Conservation (phyloP, 1,139 yeast genomes). For the Kodamaea suecica region DNA sequence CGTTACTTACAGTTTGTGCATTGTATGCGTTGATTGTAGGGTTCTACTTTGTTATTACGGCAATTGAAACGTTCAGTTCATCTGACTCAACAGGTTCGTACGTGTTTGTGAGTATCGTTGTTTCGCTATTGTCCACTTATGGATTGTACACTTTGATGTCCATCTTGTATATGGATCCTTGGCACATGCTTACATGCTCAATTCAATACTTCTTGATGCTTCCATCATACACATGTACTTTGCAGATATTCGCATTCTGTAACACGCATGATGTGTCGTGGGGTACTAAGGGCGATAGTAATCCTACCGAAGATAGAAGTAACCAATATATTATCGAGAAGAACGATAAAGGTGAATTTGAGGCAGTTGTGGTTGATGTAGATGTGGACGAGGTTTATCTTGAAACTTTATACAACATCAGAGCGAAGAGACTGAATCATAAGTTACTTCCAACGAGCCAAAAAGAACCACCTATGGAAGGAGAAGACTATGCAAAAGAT, state of each 20-base stretch:
- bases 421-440: constrained; percentile 65
- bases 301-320: constrained; percentile 52
- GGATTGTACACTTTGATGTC: constrained; percentile 84
- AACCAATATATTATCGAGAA: constrained; percentile 47
- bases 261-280: constrained; percentile 95
- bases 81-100: constrained; percentile 44
- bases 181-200: constrained; percentile 88
- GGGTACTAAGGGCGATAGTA: constrained; percentile 95
- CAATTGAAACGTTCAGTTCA: constrained; percentile 35
- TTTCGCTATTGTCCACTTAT: constrained; percentile 86
- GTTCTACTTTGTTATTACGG: constrained; percentile 65
- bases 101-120: constrained; percentile 67
- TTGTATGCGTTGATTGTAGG: constrained; percentile 81
- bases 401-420: constrained; percentile 68
- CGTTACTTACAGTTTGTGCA: constrained; percentile 73
- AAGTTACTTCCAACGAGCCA: constrained; percentile 46
- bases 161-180: constrained; percentile 81
- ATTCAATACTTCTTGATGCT: constrained; percentile 80
- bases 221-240: constrained; percentile 88
- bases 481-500: constrained; percentile 91
- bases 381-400: constrained; percentile 87
- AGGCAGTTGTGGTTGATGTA: constrained; percentile 84
- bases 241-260: constrained; percentile 92
- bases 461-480: constrained; percentile 34
- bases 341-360: constrained; percentile 64